These are phyloP conservation scores for Epicoccum nigrum DNA, from an alignment of 2,329 filamentous ascomycete species.

Conservation along the genomic window DNA sequence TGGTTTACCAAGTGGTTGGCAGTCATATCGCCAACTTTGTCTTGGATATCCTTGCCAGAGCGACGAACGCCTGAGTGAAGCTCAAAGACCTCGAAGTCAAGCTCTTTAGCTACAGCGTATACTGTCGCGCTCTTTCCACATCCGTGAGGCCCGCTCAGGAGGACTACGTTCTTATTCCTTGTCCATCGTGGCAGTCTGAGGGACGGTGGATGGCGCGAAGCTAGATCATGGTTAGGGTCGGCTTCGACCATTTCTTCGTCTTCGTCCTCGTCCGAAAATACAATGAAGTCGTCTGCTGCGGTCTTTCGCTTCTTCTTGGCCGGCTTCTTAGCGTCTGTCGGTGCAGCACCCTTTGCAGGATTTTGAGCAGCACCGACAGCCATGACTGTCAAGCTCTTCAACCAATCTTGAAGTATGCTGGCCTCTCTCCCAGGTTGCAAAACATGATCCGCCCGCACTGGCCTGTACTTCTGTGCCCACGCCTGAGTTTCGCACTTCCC, in stretches of 20 bases:
- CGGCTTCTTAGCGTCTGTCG: conserved; percentile 31
- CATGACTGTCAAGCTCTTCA: conserved; percentile 75
- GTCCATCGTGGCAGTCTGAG: conserved; percentile 40
- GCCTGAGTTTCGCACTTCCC: conserved; percentile 73
- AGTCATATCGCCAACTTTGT: conserved; percentile 95
- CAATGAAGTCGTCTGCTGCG: conserved; percentile 47
- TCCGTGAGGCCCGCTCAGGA: conserved; percentile 87
- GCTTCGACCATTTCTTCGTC: conserved; percentile 65
- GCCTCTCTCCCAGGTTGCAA: conserved; percentile 77
- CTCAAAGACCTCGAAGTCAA: conserved; percentile 93
- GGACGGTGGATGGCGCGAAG: conserved; percentile 50
- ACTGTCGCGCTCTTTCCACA: conserved; percentile 93
- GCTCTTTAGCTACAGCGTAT: conserved; percentile 88
- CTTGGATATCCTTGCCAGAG: conserved; percentile 86
- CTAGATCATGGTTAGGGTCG: conserved; percentile 67
- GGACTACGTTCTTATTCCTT: conserved; percentile 71
- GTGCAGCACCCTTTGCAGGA: conserved; percentile 22
- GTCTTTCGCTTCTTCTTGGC: conserved; percentile 68
- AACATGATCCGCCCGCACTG: conserved; percentile 70
- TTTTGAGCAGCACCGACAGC: conserved; percentile 68
- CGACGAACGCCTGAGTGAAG: conserved; percentile 84
- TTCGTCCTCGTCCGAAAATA: conserved; percentile 40
- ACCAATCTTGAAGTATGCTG: conserved; percentile 77
- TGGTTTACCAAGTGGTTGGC: conserved; percentile 85
- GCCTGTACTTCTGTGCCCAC: conserved; percentile 89